These are phyloP conservation scores for Entomortierella beljakovae DNA, from an alignment of 192 early-diverging fungal genomes.

Conservation along the genomic window DNA sequence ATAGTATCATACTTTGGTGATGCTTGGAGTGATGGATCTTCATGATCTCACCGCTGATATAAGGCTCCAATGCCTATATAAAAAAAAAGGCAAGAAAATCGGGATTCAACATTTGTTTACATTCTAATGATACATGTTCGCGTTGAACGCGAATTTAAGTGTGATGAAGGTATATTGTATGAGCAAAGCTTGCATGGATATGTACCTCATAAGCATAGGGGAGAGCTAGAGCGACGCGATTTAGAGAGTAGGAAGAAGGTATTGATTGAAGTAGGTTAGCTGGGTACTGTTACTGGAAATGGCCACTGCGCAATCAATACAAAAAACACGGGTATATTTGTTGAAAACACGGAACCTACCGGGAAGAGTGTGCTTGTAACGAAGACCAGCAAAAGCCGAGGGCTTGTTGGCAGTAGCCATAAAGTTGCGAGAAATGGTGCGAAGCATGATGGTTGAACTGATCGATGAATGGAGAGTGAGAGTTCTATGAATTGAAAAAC, in stretches of 20 bases:
- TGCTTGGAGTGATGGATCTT: slow-evolving; percentile 95
- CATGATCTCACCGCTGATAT: slow-evolving; percentile 95
- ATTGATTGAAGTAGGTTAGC: neutral
- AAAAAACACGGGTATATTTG: neutral
- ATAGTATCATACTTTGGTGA: slow-evolving; percentile 72
- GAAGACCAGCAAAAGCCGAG: slow-evolving; percentile 38
- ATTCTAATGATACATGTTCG: too few relatives aligned
- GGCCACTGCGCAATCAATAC: neutral
- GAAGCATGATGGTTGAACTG: slow-evolving; percentile 32
- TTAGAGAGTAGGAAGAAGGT: neutral
- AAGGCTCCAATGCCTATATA: slow-evolving; percentile 87
- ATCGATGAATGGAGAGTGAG: neutral
- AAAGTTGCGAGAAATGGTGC: slow-evolving; percentile 38
- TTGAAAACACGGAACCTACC: slow-evolving; percentile 9
- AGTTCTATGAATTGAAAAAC: neutral
- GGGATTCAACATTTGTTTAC: too few relatives aligned
- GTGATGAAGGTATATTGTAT: neutral
- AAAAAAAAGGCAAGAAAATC: neutral
- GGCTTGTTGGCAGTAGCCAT: slow-evolving; percentile 35
- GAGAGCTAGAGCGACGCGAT: slow-evolving; percentile 18
- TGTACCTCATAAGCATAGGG: slow-evolving; percentile 51
- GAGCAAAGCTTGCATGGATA: neutral
- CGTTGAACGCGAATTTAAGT: slow-evolving; percentile 9
- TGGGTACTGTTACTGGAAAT: neutral
- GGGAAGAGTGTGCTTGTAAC: slow-evolving; percentile 54